Evolutionary conservation across 352 stramenopile species (phyloP).

Genomic region (Pythium brassicae): DNA sequence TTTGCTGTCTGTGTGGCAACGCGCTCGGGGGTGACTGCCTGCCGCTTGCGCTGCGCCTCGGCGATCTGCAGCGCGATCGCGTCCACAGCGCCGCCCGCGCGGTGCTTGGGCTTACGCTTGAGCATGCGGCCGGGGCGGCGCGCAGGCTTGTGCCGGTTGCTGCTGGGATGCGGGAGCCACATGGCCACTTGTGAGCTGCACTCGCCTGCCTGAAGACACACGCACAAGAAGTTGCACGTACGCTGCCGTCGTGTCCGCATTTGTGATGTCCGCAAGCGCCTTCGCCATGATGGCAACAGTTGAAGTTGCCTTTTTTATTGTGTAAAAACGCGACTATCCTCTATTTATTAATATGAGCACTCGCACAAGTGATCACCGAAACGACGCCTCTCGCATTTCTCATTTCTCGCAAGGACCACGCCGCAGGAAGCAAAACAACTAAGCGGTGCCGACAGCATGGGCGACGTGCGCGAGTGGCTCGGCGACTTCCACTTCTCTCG

Average conservation of each 20-base stretch:
- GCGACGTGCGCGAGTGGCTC: slow-evolving; percentile 34
- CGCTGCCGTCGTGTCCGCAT: background rate
- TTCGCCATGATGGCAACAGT: background rate
- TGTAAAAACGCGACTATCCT: too few relatives aligned
- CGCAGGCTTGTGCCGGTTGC: background rate
- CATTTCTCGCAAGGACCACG: too few relatives aligned
- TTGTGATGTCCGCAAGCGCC: slow-evolving; percentile 6
- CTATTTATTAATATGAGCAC: too few relatives aligned
- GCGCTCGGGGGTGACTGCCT: background rate
- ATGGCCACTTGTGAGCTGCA: background rate
- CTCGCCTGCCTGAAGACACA: too few relatives aligned
- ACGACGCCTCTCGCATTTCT: background rate
- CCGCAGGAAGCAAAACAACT: background rate
- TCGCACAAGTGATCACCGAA: background rate
- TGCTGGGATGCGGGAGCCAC: background rate
- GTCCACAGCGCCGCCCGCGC: background rate
- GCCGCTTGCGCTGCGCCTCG: background rate
- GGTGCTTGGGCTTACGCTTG: background rate
- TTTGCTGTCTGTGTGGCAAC: background rate
- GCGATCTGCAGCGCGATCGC: background rate
- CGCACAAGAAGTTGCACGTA: background rate
- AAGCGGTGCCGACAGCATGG: slow-evolving; percentile 9
- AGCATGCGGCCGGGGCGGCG: background rate
- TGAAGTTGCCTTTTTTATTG: background rate
- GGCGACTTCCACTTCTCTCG: slow-evolving; percentile 42